Evolutionary conservation across 148 eudicot species (phyloP).

Genomic region (Beta vulgaris): DNA sequence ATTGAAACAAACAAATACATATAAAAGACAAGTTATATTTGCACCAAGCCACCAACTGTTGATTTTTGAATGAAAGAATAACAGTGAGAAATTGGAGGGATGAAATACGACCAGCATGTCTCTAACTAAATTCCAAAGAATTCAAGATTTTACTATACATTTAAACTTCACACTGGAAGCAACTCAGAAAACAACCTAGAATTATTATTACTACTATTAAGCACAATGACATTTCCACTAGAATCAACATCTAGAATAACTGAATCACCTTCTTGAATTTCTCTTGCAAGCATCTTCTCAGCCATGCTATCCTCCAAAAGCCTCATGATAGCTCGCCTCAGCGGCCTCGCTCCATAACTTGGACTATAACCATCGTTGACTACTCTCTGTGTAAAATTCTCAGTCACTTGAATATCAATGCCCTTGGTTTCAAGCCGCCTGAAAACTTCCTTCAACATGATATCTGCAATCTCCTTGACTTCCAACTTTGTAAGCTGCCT

Average conservation of each 20-base stretch:
- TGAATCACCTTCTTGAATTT: constrained; percentile 76
- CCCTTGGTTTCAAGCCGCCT: constrained; percentile 53
- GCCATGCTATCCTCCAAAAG: constrained; percentile 90
- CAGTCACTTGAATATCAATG: constrained; percentile 67
- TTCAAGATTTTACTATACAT: neutral
- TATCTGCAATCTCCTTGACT: constrained; percentile 85
- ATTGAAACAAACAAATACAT: too few species aligned
- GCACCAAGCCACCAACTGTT: neutral
- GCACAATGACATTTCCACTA: constrained; percentile 64
- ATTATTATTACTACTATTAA: constrained; percentile 42
- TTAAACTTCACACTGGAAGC: constrained; percentile 30
- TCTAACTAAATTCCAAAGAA: neutral
- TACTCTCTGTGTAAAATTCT: constrained; percentile 59
- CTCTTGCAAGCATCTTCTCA: constrained; percentile 84
- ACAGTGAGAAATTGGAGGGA: neutral
- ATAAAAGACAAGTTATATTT: neutral
- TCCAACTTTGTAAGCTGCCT: constrained; percentile 76
- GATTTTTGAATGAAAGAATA: neutral
- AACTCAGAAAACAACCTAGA: constrained; percentile 35
- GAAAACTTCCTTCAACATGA: constrained; percentile 84
- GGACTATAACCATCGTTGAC: constrained; percentile 85
- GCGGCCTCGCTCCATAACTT: constrained; percentile 79
- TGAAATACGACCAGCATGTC: neutral
- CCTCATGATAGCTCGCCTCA: constrained; percentile 86
- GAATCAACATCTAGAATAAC: constrained; percentile 72